Evolutionary conservation across 73 alveolate species (phyloP), one percentile per base, ranked within the genome.

Genomic region (Paramecium sonneborni): DNA sequence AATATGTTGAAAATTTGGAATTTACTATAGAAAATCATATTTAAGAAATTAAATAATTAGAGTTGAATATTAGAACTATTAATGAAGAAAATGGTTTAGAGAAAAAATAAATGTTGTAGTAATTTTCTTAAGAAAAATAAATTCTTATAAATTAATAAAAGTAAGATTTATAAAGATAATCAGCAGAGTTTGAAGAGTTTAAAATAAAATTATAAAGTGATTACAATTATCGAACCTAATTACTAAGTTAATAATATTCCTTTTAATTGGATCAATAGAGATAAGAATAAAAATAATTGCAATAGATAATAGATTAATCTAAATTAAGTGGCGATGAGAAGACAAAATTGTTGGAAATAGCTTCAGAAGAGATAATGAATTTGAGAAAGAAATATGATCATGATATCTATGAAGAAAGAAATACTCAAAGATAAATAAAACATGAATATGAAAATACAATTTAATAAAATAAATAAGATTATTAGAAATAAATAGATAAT

Each of bases 351-450:
- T 32, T 62, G 20, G 84, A 62, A 24, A 62, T 62, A 62, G 84
- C 84, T 11, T 62, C 84, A 5, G 84, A 62, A n/a, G 84, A 62
- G 28, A 62, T 62, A 2, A 62, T 62, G 84, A 62, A 62, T 30
- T 32, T 62, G 23, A 26, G 84, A 62, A 62, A 8, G 44, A 62
- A 26, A 62, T 62, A 62, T 30, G 84, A 62, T 62, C 84, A 62
- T 24, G 84, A 62, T 62, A 62, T 62, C 14, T 62, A 62, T 62
- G 84, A 62, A 12, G 84, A 62, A 62, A 62, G 84, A 30, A 62
- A 62, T 62, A 26, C 39, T 15, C 7, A 62, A 26, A 62, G 12
- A 62, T 30, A 62, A 26, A 62, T 62, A 20, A 62, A 62, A 62
- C 84, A 62, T 62, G 84, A 62, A 30, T 32, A 14, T 24, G 84